Evolutionary conservation across 148 eudicot genomes (phyloP).

Genomic region (Camellia lanceoleosa): DNA sequence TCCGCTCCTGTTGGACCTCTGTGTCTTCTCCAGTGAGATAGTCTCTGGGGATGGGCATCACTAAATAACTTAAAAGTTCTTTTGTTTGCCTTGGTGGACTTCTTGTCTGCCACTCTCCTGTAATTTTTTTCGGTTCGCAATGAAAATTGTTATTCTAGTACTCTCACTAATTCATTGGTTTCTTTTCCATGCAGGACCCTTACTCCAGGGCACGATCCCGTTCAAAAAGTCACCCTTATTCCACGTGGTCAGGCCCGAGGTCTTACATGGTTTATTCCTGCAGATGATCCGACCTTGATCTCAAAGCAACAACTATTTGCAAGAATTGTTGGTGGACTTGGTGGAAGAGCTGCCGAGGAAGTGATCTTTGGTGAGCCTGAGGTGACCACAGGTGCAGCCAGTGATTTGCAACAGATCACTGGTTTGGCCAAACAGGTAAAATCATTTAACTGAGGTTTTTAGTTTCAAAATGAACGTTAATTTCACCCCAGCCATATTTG

Average conservation of each 20-base stretch:
- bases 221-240: conserved; percentile 91
- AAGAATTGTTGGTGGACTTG: conserved; percentile 97
- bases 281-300: conserved; percentile 95
- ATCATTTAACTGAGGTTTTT: neutral
- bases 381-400: conserved; percentile 97
- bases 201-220: conserved; percentile 98
- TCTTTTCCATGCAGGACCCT: conserved; percentile 61
- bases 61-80: no score
- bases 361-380: conserved; percentile 92
- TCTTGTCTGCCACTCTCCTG: no score
- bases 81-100: no score
- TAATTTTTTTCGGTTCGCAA: neutral
- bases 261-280: conserved; percentile 96
- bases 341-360: conserved; percentile 99
- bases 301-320: conserved; percentile 97
- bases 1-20: neutral
- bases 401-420: conserved; percentile 97
- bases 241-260: conserved; percentile 99
- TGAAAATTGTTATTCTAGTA: neutral
- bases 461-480: neutral
- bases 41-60: neutral
- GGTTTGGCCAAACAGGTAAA: conserved; percentile 95
- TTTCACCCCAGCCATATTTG: neutral
- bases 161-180: neutral
- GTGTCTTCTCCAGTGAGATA: neutral